phyloP scores from a whole-genome alignment of 495 filamentous ascomycete species.

The Zalerion maritima region DNA sequence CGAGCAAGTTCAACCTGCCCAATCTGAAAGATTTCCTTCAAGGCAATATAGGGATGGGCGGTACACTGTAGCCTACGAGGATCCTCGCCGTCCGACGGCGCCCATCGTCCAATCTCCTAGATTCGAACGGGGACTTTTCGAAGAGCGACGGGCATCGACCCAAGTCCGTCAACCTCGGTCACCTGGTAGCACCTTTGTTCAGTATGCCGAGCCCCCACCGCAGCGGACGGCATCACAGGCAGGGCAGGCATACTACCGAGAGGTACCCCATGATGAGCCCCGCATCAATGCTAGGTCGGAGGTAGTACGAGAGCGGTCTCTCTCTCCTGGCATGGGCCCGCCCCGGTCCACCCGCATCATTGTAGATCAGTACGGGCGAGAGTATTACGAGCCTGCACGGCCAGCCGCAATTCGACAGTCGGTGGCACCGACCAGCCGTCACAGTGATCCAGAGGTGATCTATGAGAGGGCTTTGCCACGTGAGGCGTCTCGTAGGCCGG shows the following conservation, averaged over 20 bases:
- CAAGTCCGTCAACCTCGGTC: slow-evolving; percentile 31
- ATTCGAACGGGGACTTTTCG: slow-evolving; percentile 11
- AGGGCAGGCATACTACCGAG: slow-evolving; percentile 44
- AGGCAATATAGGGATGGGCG: slow-evolving; percentile 1
- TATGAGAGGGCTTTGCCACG: slow-evolving; percentile 34
- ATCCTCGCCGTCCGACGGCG: not conserved
- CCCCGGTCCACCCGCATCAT: slow-evolving; percentile 44
- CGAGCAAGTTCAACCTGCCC: slow-evolving; percentile 10
- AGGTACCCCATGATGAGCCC: slow-evolving; percentile 19
- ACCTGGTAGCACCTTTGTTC: slow-evolving; percentile 31
- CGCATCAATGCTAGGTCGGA: slow-evolving; percentile 30
- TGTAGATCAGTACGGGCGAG: slow-evolving; percentile 54
- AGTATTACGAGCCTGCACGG: slow-evolving; percentile 48
- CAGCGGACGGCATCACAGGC: slow-evolving; percentile 47
- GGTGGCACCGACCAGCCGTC: slow-evolving; percentile 23
- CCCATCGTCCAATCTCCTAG: slow-evolving; percentile 2
- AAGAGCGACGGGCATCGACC: slow-evolving; percentile 10
- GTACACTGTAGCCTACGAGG: not conserved
- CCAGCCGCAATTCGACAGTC: slow-evolving; percentile 29
- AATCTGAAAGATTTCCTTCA: slow-evolving; percentile 9
- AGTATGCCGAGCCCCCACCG: slow-evolving; percentile 31
- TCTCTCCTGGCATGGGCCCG: slow-evolving; percentile 40
- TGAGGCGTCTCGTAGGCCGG: slow-evolving; percentile 35
- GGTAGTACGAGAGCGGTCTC: slow-evolving; percentile 40
- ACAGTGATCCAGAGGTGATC: slow-evolving; percentile 25